phyloP scores from a whole-genome alignment of 345 rosid species.

The Crucihimalaya himalaica region DNA sequence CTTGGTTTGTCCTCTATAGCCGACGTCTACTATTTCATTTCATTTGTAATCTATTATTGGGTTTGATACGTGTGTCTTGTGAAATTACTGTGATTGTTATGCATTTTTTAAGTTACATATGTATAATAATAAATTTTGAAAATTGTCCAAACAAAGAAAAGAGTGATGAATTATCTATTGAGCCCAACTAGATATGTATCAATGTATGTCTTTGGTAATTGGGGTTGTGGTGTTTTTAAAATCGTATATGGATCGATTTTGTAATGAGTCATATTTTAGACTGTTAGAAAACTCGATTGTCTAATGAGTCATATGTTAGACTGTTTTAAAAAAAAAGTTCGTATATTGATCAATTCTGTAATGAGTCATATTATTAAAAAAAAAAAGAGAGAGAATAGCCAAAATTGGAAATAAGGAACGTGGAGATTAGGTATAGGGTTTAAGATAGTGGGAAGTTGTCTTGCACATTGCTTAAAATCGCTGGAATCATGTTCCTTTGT shows the following conservation, averaged over 20 bases:
- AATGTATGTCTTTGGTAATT: too few relatives aligned
- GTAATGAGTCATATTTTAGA: background rate
- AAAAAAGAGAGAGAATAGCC: background rate
- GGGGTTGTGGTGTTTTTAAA: too few relatives aligned
- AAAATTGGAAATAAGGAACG: slow-evolving; percentile 16
- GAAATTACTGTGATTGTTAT: background rate
- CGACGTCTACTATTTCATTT: slow-evolving; percentile 23
- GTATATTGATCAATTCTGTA: background rate
- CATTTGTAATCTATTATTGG: background rate
- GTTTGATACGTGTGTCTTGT: slow-evolving; percentile 4
- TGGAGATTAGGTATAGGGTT: slow-evolving; percentile 28
- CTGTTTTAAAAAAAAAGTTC: background rate
- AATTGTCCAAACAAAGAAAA: too few relatives aligned
- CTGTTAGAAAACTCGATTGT: background rate
- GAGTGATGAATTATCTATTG: too few relatives aligned
- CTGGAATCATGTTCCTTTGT: slow-evolving; percentile 38
- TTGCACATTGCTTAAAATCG: slow-evolving; percentile 29
- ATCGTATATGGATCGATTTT: background rate
- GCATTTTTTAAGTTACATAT: background rate
- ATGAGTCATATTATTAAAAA: background rate
- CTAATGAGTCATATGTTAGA: background rate
- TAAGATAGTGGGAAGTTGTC: slow-evolving; percentile 35
- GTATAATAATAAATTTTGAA: too few relatives aligned
- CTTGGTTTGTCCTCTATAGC: slow-evolving; percentile 19
- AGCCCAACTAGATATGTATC: too few relatives aligned